Evolutionary conservation across 768 basidiomycete species (phyloP).

Genomic region (Kwoniella dendrophila): DNA sequence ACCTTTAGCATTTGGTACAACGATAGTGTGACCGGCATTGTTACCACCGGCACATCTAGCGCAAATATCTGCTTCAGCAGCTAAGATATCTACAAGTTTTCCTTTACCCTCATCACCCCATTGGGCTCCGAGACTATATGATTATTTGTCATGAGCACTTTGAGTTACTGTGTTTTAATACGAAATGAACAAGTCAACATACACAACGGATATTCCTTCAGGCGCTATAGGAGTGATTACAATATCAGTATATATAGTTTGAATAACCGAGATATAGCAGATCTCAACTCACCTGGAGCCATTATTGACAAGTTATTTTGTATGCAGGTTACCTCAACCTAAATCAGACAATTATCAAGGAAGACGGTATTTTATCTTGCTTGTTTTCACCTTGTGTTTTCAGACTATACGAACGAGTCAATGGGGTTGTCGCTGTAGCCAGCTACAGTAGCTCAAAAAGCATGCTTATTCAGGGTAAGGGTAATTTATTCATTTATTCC

Average conservation of each 20-base stretch:
- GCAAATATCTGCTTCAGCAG: conserved; percentile 85
- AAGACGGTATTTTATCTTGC: too few species aligned
- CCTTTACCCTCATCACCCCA: conserved; percentile 60
- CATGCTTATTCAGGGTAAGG: too few species aligned
- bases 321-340: conserved; percentile 12
- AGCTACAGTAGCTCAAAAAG: too few species aligned
- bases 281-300: conserved; percentile 28
- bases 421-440: too few species aligned
- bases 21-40: conserved; percentile 98
- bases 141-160: not conserved
- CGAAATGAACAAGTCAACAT: conserved; percentile 15
- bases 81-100: conserved; percentile 94
- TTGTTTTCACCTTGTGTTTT: not conserved
- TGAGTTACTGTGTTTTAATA: not conserved
- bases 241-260: not conserved
- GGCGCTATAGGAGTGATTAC: conserved; percentile 37
- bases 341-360: too few species aligned
- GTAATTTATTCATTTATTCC: not conserved
- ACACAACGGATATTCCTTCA: conserved; percentile 54
- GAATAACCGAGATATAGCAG: not conserved
- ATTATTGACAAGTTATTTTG: conserved; percentile 16
- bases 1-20: conserved; percentile 69
- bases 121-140: conserved; percentile 56
- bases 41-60: conserved; percentile 97
- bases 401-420: not conserved